Evolutionary conservation across 257 asterid genomes (phyloP).

Genomic region (Orobanche coerulescens): DNA sequence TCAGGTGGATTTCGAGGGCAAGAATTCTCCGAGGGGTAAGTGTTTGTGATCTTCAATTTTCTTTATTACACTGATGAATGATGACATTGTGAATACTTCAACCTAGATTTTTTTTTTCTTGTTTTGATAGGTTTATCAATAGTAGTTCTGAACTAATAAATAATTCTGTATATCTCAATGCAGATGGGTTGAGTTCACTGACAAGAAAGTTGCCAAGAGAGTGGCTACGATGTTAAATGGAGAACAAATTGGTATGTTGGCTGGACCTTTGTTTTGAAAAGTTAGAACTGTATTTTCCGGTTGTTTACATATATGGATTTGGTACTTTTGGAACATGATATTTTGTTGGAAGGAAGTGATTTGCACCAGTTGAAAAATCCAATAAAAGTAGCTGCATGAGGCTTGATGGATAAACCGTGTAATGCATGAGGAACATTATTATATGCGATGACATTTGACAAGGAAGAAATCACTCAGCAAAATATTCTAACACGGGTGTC

Average conservation of each 20-base stretch:
- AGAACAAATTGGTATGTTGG: slow-evolving; percentile 60
- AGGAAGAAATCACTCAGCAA: neutral
- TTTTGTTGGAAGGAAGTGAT: too few species aligned
- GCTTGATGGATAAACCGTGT: too few species aligned
- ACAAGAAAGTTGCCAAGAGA: slow-evolving; percentile 81
- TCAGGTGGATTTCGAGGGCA: slow-evolving; percentile 75
- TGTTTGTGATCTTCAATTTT: neutral
- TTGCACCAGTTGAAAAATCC: neutral
- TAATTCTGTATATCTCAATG: slow-evolving; percentile 16
- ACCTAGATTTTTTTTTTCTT: neutral
- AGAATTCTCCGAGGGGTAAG: slow-evolving; percentile 86
- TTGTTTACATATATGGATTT: neutral
- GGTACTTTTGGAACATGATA: too few species aligned
- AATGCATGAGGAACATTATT: too few species aligned
- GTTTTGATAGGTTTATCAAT: neutral
- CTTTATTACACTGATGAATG: neutral
- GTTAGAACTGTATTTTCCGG: too few species aligned
- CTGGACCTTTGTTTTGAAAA: too few species aligned
- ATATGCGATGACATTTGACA: neutral
- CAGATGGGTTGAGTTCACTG: slow-evolving; percentile 88
- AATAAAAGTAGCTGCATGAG: too few species aligned
- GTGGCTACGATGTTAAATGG: slow-evolving; percentile 77
- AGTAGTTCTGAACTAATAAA: neutral
- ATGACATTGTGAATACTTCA: neutral
- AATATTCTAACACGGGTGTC: neutral